Percentiles rank a stretch among this genome's conserved stretches.
phyloP scores from a whole-genome alignment of 2,329 filamentous ascomycete genomes.

The Didymella keratinophila region DNA sequence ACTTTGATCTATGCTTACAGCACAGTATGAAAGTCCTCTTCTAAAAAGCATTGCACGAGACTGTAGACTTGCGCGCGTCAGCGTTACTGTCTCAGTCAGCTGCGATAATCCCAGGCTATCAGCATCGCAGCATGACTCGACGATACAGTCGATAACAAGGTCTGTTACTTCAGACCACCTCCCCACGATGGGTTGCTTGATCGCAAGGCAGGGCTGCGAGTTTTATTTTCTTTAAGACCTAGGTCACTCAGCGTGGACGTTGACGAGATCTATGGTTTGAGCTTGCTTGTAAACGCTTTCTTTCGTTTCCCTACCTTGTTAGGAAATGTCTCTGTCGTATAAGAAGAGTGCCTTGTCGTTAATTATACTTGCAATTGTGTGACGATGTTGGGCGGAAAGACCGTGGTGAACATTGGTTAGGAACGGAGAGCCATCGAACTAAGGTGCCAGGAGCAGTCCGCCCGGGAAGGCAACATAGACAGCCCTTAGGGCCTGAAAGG shows the following conservation, averaged over 20 bases:
- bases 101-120: neutral
- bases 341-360: neutral
- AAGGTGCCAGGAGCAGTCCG: neutral
- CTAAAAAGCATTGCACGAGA: neutral
- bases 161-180: neutral
- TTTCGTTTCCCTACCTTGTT: neutral
- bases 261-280: neutral
- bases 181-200: neutral
- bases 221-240: neutral
- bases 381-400: neutral
- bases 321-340: neutral
- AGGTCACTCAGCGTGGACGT: too few species aligned
- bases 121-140: neutral
- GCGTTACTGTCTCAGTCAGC: neutral
- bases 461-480: neutral
- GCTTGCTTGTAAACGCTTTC: neutral
- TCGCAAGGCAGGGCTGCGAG: neutral
- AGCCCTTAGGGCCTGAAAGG: too few species aligned
- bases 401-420: neutral
- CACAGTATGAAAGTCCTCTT: neutral
- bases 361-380: neutral
- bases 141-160: too few species aligned
- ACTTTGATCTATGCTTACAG: neutral
- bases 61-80: neutral
- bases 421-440: neutral